Evolutionary conservation across 768 basidiomycete genomes (phyloP), one percentile per base, ranked within the genome.

Genomic region (Hirschioporus abietinus): DNA sequence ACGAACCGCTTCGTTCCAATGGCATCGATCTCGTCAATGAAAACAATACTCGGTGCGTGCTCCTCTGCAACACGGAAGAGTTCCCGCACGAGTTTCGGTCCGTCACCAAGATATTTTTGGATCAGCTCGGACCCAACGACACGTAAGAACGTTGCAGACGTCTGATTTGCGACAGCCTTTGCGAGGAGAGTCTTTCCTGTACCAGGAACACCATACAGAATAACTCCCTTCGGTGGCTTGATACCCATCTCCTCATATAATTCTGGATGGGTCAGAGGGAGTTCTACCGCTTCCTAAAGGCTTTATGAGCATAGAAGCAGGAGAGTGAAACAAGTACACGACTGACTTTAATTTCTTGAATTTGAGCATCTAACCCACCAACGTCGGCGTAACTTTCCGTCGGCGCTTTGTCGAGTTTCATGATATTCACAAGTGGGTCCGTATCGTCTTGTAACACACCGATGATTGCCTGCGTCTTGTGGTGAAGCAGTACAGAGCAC

Each of bases 191-290:
- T 99, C 80, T 99, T 99, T 65, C 97, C 97, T 15, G 96, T 99
- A 65, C 97, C 97, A 0, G 97, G 97, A 2, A 96, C 96, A 70
- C 97, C 97, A 73, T 99, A 99, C 1, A 99, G 86, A 70, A 99
- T 99, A 74, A 99, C 96, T 80, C 97, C 97, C 77, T 99, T 99
- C 24, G 97, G 97, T n/a, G 96, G 97, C 72, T 92, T 92, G 78
- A 99, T 99, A 66, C 97, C 97, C 97, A 99, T 99, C 82, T 99
- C 96, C 78, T 99, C 96, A 78, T 99, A 99, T 52, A 99, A 80
- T 75, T 99, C 97, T 2, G 97, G 97, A 75, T 99, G 97, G 9
- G 96, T 99, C 25, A 99, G 82, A 0, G 97, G 97, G 35, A 99
- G 84, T 78, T 99, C 97, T 60, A 99, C 96, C 17, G 97, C 93